Conservation (phyloP, 768 basidiomycete species). For the Lactarius trivialis region DNA sequence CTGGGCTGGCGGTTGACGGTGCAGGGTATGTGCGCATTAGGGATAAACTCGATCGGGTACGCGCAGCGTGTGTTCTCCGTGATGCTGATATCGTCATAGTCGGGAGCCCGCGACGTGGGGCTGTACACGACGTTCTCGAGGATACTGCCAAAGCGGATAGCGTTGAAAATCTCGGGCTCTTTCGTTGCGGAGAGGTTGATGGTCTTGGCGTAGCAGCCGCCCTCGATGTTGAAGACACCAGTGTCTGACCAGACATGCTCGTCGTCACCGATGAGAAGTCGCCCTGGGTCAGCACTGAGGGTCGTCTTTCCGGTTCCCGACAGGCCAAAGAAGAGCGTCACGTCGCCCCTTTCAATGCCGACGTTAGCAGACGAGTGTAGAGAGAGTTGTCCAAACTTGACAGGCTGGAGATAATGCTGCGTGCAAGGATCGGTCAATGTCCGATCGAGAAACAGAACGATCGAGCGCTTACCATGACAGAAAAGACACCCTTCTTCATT, state of each 20-base stretch:
- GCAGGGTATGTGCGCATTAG: constrained; percentile 93
- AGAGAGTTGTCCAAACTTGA: constrained; percentile 96
- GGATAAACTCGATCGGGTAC: constrained; percentile 97
- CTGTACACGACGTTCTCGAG: constrained; percentile 99
- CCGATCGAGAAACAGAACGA: constrained; percentile 1
- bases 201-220: constrained; percentile 98
- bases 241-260: constrained; percentile 99
- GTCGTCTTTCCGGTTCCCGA: constrained; percentile 99
- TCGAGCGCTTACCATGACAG: constrained; percentile 68
- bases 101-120: constrained; percentile 70
- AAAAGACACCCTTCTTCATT: constrained; percentile 99
- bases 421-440: constrained; percentile 21
- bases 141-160: constrained; percentile 92
- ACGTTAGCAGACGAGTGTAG: constrained; percentile 98
- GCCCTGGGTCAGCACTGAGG: constrained; percentile 90
- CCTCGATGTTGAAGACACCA: constrained; percentile 99
- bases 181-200: constrained; percentile 96
- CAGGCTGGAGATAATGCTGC: constrained; percentile 94
- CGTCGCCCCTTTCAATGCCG: constrained; percentile 80
- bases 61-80: constrained; percentile 99
- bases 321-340: constrained; percentile 98
- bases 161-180: constrained; percentile 96
- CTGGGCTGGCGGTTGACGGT: constrained; percentile 78
- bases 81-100: constrained; percentile 95
- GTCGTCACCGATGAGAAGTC: constrained; percentile 94